phyloP scores from a whole-genome alignment of 192 early-diverging fungal genomes.

The Kappamyces sp. region DNA sequence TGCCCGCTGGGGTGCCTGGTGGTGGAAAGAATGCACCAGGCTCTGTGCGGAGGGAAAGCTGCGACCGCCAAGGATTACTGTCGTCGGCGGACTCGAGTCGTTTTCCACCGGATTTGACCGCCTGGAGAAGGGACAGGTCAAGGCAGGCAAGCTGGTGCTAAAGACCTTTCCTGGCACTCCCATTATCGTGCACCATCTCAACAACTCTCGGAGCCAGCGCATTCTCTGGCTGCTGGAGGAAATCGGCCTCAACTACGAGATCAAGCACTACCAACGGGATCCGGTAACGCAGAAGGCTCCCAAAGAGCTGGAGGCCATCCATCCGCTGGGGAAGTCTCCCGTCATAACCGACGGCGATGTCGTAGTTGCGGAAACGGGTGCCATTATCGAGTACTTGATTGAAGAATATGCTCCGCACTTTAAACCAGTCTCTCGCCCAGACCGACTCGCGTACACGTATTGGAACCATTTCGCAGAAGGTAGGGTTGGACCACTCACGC shows the following conservation, averaged over 20 bases:
- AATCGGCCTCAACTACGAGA: conserved; percentile 25
- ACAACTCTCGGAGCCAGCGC: conserved; percentile 38
- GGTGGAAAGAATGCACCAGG: not conserved
- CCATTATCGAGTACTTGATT: conserved; percentile 42
- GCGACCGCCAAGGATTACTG: conserved; percentile 6
- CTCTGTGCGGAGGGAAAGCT: conserved; percentile 4
- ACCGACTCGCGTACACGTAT: conserved; percentile 20
- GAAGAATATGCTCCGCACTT: conserved; percentile 20
- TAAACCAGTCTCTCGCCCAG: too few species aligned
- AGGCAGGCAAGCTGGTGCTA: conserved; percentile 30
- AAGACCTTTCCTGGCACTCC: not conserved
- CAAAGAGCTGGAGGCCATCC: conserved; percentile 27
- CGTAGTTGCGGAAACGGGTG: conserved; percentile 34
- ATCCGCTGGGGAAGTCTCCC: conserved; percentile 46
- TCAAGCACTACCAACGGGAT: conserved; percentile 9
- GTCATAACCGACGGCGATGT: conserved; percentile 36
- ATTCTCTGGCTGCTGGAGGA: conserved; percentile 48
- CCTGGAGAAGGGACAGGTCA: conserved; percentile 26
- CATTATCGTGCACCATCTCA: conserved; percentile 40
- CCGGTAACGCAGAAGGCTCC: not conserved
- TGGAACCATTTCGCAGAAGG: conserved; percentile 33
- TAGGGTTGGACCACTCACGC: conserved; percentile 1
- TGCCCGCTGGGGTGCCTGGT: not conserved
- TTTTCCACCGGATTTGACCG: conserved; percentile 29
- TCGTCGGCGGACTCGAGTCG: conserved; percentile 19